Evolutionary conservation across 805 yeast species (phyloP).

Genomic region (Wickerhamomyces silvicola): DNA sequence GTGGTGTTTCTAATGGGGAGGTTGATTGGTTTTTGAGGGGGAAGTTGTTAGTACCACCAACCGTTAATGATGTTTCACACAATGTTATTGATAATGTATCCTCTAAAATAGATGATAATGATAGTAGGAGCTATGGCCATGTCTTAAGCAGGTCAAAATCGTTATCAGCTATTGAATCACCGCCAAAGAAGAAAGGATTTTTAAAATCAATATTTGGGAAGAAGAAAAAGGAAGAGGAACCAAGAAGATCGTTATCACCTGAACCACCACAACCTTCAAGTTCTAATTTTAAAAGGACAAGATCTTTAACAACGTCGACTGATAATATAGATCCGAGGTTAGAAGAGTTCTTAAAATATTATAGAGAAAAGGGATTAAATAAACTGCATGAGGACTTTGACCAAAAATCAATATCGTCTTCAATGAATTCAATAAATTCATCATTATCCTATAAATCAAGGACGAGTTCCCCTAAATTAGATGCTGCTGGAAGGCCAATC

Average conservation of each 20-base stretch:
- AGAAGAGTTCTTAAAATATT: slow-evolving; percentile 38
- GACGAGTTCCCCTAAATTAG: slow-evolving; percentile 19
- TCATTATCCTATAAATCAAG: background rate
- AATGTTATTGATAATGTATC: no score
- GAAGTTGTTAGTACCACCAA: slow-evolving; percentile 12
- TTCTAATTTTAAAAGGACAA: slow-evolving; percentile 9
- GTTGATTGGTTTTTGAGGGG: slow-evolving; percentile 47
- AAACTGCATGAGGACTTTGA: slow-evolving; percentile 15
- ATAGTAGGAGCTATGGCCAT: slow-evolving; percentile 9
- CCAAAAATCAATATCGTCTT: slow-evolving; percentile 4
- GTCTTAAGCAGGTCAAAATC: slow-evolving; percentile 25
- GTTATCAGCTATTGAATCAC: slow-evolving; percentile 16
- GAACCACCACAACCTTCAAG: slow-evolving; percentile 3
- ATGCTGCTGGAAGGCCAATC: slow-evolving; percentile 37
- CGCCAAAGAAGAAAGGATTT: slow-evolving; percentile 29
- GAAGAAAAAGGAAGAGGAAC: slow-evolving; percentile 13
- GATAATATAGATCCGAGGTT: slow-evolving; percentile 37
- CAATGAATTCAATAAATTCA: slow-evolving; percentile 9
- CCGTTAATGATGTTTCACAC: no score
- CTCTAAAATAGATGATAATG: background rate
- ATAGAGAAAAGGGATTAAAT: slow-evolving; percentile 23
- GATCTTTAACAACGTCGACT: slow-evolving; percentile 8
- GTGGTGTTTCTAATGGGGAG: slow-evolving; percentile 35
- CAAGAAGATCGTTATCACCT: slow-evolving; percentile 11
- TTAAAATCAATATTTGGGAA: slow-evolving; percentile 29